Conservation (phyloP, 2,329 filamentous ascomycete genomes). For the Aureobasidium sp. region DNA sequence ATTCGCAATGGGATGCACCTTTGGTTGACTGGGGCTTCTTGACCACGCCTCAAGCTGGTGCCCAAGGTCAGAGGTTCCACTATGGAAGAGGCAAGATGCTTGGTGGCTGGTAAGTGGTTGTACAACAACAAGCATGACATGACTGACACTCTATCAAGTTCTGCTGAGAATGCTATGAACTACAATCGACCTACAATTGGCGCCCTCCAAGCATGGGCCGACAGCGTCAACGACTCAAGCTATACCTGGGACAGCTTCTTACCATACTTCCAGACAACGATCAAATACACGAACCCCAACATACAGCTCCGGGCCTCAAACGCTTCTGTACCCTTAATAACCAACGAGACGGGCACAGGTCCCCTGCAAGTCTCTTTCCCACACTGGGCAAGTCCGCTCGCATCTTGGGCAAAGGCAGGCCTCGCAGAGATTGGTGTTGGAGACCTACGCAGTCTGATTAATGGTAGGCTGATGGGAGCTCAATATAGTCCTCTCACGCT, state of each 20-base stretch:
- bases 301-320: conserved; percentile 21
- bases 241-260: conserved; percentile 26
- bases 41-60: conserved; percentile 21
- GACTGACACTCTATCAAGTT: background rate
- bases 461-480: conserved; percentile 20
- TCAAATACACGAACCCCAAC: conserved; percentile 22
- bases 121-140: background rate
- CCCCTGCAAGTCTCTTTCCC: conserved; percentile 29
- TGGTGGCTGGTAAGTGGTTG: conserved; percentile 19
- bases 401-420: conserved; percentile 25
- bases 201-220: conserved; percentile 31
- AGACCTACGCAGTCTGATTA: conserved; percentile 21
- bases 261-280: conserved; percentile 20
- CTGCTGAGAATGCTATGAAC: conserved; percentile 24
- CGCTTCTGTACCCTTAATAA: conserved; percentile 22
- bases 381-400: conserved; percentile 25
- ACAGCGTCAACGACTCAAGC: conserved; percentile 30
- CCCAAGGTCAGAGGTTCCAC: conserved; percentile 16
- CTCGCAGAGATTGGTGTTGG: conserved; percentile 27
- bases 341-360: conserved; percentile 20
- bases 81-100: conserved; percentile 28
- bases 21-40: conserved; percentile 26
- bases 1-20: conserved; percentile 19
- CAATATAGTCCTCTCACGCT: conserved; percentile 22
- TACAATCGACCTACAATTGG: conserved; percentile 28